Evolutionary conservation across 2,329 filamentous ascomycete genomes (phyloP), one percentile per base, ranked within the genome.

Genomic region (Talaromyces pinophilus): DNA sequence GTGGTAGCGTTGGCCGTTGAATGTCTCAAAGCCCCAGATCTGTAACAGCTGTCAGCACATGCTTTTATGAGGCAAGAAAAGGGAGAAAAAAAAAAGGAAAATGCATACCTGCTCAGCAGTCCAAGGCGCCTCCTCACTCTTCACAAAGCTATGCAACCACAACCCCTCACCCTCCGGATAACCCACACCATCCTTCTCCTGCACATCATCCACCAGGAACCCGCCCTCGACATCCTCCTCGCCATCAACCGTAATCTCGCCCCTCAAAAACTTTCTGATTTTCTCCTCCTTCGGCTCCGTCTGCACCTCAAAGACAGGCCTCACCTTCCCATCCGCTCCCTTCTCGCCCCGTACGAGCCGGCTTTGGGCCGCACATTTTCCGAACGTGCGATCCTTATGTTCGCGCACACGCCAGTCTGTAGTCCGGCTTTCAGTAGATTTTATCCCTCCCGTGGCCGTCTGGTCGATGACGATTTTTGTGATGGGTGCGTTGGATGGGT

Each of bases 361-460:
- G 52, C 84, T 86, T 67, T 83, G 83, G 66, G 90, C 91, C 62
- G 82, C 81, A 69, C 95, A 85, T 64, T 80, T 81, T 67, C 93
- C 93, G 76, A 96, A 97, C 70, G 96, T 86, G 83, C 88, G 89
- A 82, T 97, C 92, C 28, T 81, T 81, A 82, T 93, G 91, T 69
- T 86, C 85, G 71, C 90, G 88, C 64, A 79, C 83, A 28, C 78
- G 76, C 80, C 84, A 88, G 74, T 90, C 84, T 2, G 90, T 77
- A 0, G 74, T 78, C 59, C 89, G 85, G 7, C 79, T 73, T 75
- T 91, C 89, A 19, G 80, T 79, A 19, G 84, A 93, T 73, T 86
- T 86, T 69, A 96, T 82, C 64, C 88, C 90, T 67, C 88, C 92
- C 8, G 90, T 91, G 44, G 86, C 83, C 57, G 85, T 82, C 81